These are phyloP conservation scores for Lentinus tigrinus DNA, from an alignment of 768 basidiomycete species.

Conservation along the genomic window DNA sequence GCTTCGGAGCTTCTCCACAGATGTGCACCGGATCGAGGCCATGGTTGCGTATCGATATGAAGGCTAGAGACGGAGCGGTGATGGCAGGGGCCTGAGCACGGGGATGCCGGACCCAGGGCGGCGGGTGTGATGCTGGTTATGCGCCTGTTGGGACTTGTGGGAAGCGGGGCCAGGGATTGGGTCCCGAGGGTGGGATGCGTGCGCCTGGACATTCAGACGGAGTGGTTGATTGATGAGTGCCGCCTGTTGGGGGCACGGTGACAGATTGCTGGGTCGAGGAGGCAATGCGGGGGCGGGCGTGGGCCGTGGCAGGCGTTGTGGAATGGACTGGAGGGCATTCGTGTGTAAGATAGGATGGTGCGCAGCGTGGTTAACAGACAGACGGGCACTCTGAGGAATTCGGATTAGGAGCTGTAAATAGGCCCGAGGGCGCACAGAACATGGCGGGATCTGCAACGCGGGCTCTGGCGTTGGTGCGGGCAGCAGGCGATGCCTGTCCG, in stretches of 20 bases:
- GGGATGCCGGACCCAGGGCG: conserved; percentile 6
- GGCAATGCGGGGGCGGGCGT: conserved; percentile 1
- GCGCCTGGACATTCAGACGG: neutral
- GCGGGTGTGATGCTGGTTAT: neutral
- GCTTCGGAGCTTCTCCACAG: conserved; percentile 94
- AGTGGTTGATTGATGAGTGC: conserved; percentile 9
- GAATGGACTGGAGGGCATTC: neutral
- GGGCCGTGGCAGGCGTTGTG: neutral
- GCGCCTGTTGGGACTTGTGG: neutral
- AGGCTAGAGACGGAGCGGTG: conserved; percentile 41
- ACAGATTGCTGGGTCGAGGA: conserved; percentile 4
- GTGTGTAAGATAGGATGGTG: neutral
- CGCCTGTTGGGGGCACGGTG: conserved; percentile 7
- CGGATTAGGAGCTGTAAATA: neutral
- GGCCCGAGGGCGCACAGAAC: neutral
- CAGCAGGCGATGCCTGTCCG: neutral
- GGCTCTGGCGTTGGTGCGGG: neutral
- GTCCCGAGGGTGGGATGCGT: neutral
- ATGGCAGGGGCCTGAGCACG: neutral
- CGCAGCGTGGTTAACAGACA: neutral
- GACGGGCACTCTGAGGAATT: neutral
- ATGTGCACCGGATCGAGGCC: conserved; percentile 95
- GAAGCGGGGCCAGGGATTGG: conserved; percentile 4
- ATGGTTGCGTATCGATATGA: conserved; percentile 98
- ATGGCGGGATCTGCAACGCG: neutral